phyloP scores from a whole-genome alignment of 192 early-diverging fungal species.

The Phycomyces nitens region DNA sequence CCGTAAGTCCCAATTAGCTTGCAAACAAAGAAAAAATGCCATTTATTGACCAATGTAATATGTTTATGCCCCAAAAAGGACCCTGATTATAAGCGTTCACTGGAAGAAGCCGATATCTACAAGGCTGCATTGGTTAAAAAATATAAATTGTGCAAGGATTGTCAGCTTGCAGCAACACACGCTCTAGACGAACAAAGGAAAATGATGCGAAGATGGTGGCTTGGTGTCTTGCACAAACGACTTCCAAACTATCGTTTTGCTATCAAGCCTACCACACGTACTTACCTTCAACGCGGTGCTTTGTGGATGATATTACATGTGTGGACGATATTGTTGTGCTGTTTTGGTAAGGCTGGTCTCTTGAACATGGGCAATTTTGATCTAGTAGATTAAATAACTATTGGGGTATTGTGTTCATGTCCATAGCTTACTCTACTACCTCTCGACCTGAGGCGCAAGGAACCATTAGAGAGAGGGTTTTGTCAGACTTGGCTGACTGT shows the following conservation, averaged over 20 bases:
- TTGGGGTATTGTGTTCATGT: too few species aligned
- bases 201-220: background rate
- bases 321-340: background rate
- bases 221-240: background rate
- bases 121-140: background rate
- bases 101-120: background rate
- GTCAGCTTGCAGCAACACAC: background rate
- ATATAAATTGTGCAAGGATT: slow-evolving; percentile 4
- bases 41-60: too few species aligned
- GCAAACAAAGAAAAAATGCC: too few species aligned
- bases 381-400: background rate
- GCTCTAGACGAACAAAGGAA: slow-evolving; percentile 6
- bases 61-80: background rate
- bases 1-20: background rate
- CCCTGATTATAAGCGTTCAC: background rate
- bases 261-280: background rate
- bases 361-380: background rate
- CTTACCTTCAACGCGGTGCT: background rate
- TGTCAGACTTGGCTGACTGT: too few species aligned
- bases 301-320: background rate
- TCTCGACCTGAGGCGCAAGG: too few species aligned
- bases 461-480: too few species aligned
- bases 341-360: background rate
- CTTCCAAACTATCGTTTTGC: too few species aligned
- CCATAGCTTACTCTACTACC: too few species aligned